Base-by-base conservation (phyloP, 495 filamentous ascomycete species). In the Barbatosphaeria neglecta region DNA sequence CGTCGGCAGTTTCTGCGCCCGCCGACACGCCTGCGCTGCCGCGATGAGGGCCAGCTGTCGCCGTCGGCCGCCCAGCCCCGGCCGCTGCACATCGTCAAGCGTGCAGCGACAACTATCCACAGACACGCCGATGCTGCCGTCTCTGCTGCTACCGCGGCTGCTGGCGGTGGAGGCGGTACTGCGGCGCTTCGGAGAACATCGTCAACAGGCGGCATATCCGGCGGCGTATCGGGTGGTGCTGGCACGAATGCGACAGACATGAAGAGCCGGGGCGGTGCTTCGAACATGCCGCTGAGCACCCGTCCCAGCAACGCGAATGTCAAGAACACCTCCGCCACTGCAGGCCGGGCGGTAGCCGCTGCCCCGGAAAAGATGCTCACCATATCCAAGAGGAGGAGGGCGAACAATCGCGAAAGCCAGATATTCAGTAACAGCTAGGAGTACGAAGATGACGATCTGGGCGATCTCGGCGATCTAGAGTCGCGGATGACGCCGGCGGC, bases 31-130 rank as follows among this genome's bases (percentile, higher is more conserved):
- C 10, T 4, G 9, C 31, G 16, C 13, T 5, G 13, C 13, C 31
- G 31, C 2, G 13, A n/a, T n/a, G 31, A 15, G 2, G 31, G 16
- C 2, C 13, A 35, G 31, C 31, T 4, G 13, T 7, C 15, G 19
- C 1, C 43, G 19, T 6, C 4, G 4, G 4, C 13, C 3, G 43
- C n/a, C 7, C 27, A 20, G 23, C 43, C 43, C 23, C 43, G 44
- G 28, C 62, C 62, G 24, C 37, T 65, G 35, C 60, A 62, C 16
- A 63, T 65, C 43, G 37, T 52, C 42, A 65, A 65, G 47, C 58
- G 49, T 28, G 40, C 50, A 1, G 35, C 41, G 10, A 47, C 18
- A 9, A 23, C 37, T 4, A n/a, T 35, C 6, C 31, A 15, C 31
- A 35, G 31, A n/a, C 31, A 35, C 31, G 31, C 13, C 31, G 31